A percentile compares a stretch with the other conserved stretches of the same genome.
Evolutionary conservation across 768 basidiomycete genomes (phyloP).

Genomic region (Rhizopogon vinicolor): DNA sequence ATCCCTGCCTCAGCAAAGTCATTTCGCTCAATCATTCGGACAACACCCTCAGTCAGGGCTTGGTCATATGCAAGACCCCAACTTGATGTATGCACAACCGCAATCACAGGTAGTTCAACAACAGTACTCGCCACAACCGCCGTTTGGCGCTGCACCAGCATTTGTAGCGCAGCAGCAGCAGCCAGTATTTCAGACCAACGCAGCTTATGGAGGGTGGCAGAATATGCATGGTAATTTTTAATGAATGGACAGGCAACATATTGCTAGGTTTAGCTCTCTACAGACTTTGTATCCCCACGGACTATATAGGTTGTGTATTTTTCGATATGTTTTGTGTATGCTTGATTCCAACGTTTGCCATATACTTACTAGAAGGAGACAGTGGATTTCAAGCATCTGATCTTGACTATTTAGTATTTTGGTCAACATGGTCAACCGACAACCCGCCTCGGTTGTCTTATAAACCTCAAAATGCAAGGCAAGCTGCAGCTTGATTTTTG

Average conservation of each 20-base stretch:
- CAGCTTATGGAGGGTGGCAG: slow-evolving; percentile 15
- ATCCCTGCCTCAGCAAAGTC: not conserved
- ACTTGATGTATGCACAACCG: not conserved
- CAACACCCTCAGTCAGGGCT: not conserved
- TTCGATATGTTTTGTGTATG: not conserved
- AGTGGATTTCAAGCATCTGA: too few species aligned
- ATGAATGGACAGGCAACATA: not conserved
- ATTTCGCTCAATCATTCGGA: not conserved
- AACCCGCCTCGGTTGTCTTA: too few species aligned
- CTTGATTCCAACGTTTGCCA: too few species aligned
- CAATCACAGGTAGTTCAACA: slow-evolving; percentile 1
- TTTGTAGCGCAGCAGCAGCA: slow-evolving; percentile 19
- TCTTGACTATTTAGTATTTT: too few species aligned
- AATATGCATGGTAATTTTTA: slow-evolving; percentile 13
- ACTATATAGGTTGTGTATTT: not conserved
- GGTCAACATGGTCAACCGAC: too few species aligned
- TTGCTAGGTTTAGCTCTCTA: not conserved
- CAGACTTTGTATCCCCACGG: not conserved
- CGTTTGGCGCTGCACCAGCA: slow-evolving; percentile 11
- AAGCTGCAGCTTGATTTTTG: too few species aligned
- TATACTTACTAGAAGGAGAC: too few species aligned
- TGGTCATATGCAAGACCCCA: not conserved
- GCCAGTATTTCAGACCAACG: slow-evolving; percentile 12
- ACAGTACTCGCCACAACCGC: slow-evolving; percentile 26
- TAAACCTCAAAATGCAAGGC: too few species aligned